Evolutionary conservation across 768 basidiomycete species (phyloP), one percentile per base, ranked within the genome.

Genomic region (Psilocybe cyanescens): DNA sequence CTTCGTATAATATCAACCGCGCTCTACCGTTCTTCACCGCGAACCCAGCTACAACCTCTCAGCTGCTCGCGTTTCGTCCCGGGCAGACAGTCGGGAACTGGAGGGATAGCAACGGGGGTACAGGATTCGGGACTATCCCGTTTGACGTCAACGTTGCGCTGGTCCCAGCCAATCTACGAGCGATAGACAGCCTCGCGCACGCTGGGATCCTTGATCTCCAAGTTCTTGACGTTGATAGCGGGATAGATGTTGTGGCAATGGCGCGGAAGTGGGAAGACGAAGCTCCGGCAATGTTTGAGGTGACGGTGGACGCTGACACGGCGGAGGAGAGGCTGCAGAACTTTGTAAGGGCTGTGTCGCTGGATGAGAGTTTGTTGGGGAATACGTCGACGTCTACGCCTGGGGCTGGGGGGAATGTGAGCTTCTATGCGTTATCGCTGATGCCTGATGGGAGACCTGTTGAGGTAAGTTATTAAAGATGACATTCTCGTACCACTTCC

Each of bases 141-240:
- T 81, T 81, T 64, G 80, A 81, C 61, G 78, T 81, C 50, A 78
- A 80, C 52, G 68, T 68, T 24, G 79, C 78, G 8, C 69, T 81
- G 11, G 76, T 80, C 5, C 78, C 78, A n/a, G 76, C 76, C 3
- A 75, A 78, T 45, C 65, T 81, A 8, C 67, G 78, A 11, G 77
- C 80, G 30, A 71, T 77, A 9, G 72, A 69, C 9, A 55, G 59
- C 4, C 67, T 81, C 30, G 60, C 72, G 2, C 35, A 53, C 9
- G 74, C 74, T 11, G 72, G 70, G 12, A 65, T 79, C 31, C 61
- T 78, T 8, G 49, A 51, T 9, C 37, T 52, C 16, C 16, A 33
- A 8, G 52, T 54, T 9, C 51, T 67, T 11, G 59, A 51, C 35
- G 8, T 59, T 9, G 58, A 61, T 62, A 57, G 66, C 64, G 56